Base-by-base conservation (phyloP, 139 green algal species). In the Microglena sp. region DNA sequence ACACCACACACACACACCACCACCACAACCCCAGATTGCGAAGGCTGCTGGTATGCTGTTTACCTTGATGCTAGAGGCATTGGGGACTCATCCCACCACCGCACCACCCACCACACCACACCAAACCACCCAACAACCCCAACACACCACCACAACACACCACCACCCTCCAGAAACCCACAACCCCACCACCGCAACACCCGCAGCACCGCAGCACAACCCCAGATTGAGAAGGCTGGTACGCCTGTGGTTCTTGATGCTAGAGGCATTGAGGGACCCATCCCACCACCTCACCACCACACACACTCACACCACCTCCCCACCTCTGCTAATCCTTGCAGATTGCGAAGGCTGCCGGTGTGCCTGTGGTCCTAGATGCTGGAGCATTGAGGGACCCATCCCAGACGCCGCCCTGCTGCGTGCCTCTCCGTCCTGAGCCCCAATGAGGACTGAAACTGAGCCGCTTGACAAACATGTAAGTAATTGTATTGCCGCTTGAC, bases 381-480 rank as follows among this genome's bases (percentile, higher is more conserved):
- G 89, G 89, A 2, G 89, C 18, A 72, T 82, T 28, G 88, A 95
- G 55, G 79, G 62, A 1, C 81, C 84, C 1, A 64, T 95, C 4
- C 0, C 34, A 30, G 2, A 70, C 85, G 43, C 67, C 94, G 55
- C 79, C n/a, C n/a, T n/a, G n/a, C 95, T 46, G n/a, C 78, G 6
- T 75, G 62, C 56, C 40, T 94, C 3, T 63, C 69, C 22, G 60
- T 90, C n/a, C 71, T 96, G 84, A 69, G 7, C 90, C 90, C n/a
- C 95, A 96, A n/a, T n/a, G n/a, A 69, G 90, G 95, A 72, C 93
- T 86, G 2, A 88, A 95, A 75, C 84, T 96, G 11, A 70, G 70
- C 2, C 70, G 88, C 1, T 61, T 96, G 8, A 88, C n/a, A n/a
- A n/a, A n/a, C n/a, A n/a, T n/a, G n/a, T n/a, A n/a, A n/a, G n/a